Conservation (phyloP, 805 yeast genomes). For the Lipomyces spencermartinsiae region DNA sequence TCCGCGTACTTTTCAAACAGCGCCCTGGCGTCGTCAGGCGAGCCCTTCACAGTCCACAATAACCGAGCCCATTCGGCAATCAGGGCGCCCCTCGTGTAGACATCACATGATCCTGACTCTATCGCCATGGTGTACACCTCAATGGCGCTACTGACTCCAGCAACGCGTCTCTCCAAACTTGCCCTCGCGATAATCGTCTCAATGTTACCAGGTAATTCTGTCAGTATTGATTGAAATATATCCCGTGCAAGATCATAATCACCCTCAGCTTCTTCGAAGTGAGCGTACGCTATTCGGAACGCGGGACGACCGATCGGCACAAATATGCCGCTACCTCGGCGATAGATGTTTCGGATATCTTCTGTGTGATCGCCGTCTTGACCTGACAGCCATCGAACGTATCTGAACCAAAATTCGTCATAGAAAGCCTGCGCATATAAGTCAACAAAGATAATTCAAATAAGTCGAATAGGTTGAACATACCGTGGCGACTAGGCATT, state of each 20-base stretch:
- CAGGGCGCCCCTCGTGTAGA: constrained; percentile 36
- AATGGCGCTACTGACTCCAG: constrained; percentile 34
- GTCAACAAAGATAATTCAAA: background rate
- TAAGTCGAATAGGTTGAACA: background rate
- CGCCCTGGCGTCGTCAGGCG: constrained; percentile 39
- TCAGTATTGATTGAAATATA: constrained; percentile 41
- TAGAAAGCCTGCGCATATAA: constrained; percentile 51
- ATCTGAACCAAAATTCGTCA: constrained; percentile 72
- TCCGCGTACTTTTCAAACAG: constrained; percentile 38
- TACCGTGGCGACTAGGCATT: constrained; percentile 66
- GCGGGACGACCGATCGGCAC: constrained; percentile 43
- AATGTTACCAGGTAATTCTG: constrained; percentile 42
- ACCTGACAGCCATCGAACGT: constrained; percentile 58
- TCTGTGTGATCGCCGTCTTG: constrained; percentile 41
- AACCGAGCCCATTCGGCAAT: constrained; percentile 40
- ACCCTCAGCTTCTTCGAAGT: constrained; percentile 43
- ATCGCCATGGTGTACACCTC: constrained; percentile 27
- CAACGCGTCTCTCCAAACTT: constrained; percentile 40
- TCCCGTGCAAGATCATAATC: constrained; percentile 41
- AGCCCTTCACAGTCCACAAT: constrained; percentile 38
- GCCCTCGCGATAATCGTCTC: constrained; percentile 43
- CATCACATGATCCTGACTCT: constrained; percentile 20
- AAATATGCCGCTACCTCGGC: constrained; percentile 54
- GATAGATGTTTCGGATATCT: constrained; percentile 54
- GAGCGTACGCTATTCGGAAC: constrained; percentile 45